Base-by-base conservation (phyloP, 306 rosid species). In the Urtica urens region DNA sequence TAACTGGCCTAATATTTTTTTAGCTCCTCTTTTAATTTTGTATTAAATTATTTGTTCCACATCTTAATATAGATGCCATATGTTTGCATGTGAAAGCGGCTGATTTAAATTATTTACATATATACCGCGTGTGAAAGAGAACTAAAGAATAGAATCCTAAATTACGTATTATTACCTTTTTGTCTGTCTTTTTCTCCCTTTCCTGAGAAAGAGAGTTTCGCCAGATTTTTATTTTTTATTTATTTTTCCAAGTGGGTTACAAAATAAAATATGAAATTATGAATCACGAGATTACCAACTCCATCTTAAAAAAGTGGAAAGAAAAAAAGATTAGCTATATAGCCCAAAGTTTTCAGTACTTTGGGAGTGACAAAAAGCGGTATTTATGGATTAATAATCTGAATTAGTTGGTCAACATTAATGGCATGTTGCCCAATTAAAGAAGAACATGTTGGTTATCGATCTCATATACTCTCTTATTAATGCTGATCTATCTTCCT, bases 261-360 rank as follows among this genome's bases (percentile, higher is more conserved):
- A 9, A 37, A 2, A 28, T 15, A 31, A 28, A 48, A 20, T 23
- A 37, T 53, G 1, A 3, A 2, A 35, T n/a, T 18, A 29, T 29
- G 5, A 33, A 34, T 31, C 23, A 29, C 25, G 51, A 24, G 33
- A 49, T 49, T 49, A 49, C 54, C 54, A 49, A 49, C 54, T 49
- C 54, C 54, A 49, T 27, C 37, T 27, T 8, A n/a, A 16, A 48
- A 27, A 48, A 0, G 8, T 2, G n/a, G 31, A 30, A 0, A 3
- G 10, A 17, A 53, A 38, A n/a, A 5, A 37, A 38, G 23, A 15
- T 49, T 49, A 49, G n/a, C n/a, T n/a, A n/a, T n/a, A n/a, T n/a
- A n/a, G 38, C 54, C 54, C 40, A 49, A n/a, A 49, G 25, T 29
- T 49, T 49, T 49, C 23, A 49, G 45, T 53, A 53, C 58, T 53